Evolutionary conservation across 1,284 basidiomycete genomes (phyloP).

Genomic region (Schizophyllum commune): DNA sequence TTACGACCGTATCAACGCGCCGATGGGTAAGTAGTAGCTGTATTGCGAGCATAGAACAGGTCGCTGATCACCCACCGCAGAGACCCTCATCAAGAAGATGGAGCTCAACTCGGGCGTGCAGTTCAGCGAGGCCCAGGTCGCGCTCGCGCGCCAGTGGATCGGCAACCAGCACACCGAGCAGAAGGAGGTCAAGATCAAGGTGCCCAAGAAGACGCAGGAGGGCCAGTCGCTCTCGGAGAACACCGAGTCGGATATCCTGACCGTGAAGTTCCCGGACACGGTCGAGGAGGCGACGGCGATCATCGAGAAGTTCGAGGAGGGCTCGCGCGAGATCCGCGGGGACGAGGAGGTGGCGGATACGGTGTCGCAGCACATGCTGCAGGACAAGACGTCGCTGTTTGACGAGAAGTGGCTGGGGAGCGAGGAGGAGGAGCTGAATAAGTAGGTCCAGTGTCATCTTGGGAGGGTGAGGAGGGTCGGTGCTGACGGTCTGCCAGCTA

Average conservation of each 20-base stretch:
- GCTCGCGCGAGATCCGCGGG: conserved; percentile 42
- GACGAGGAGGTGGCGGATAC: conserved; percentile 63
- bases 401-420: conserved; percentile 81
- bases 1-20: conserved; percentile 89
- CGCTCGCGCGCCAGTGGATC: conserved; percentile 78
- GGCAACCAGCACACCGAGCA: conserved; percentile 39
- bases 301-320: conserved; percentile 60
- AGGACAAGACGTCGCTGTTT: conserved; percentile 47
- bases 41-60: background rate
- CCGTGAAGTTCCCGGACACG: conserved; percentile 57
- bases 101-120: conserved; percentile 70
- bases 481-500: conserved; percentile 36
- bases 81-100: conserved; percentile 57
- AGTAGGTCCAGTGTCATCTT: conserved; percentile 36
- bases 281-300: conserved; percentile 58
- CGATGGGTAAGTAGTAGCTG: conserved; percentile 34
- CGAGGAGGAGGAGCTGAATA: conserved; percentile 74
- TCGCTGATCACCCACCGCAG: conserved; percentile 18
- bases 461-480: conserved; percentile 2
- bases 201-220: conserved; percentile 34
- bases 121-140: conserved; percentile 83
- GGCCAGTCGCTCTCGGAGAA: conserved; percentile 34
- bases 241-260: conserved; percentile 46
- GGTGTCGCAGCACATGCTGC: conserved; percentile 72
- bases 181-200: conserved; percentile 43